phyloP scores from a whole-genome alignment of 164 flowering plant species.

The Echeveria elegans region DNA sequence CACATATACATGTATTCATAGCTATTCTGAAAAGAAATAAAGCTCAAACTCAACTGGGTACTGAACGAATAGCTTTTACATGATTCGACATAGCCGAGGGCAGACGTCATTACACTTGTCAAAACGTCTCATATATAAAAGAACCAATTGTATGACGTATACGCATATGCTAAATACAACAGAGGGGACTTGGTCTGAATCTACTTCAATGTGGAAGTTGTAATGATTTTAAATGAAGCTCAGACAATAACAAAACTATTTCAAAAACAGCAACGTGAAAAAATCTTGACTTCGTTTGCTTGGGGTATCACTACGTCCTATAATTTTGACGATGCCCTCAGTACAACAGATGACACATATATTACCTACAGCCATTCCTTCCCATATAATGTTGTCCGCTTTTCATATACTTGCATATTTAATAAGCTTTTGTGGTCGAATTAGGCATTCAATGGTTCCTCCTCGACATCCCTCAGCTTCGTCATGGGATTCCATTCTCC shows the following conservation, averaged over 20 bases:
- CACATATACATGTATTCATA: too few species aligned
- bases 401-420: not conserved
- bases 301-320: not conserved
- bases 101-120: too few species aligned
- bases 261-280: not conserved
- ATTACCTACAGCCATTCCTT: not conserved
- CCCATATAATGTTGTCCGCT: not conserved
- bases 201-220: not conserved
- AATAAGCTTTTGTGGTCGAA: not conserved
- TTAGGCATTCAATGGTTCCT: not conserved
- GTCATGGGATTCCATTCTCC: slow-evolving; percentile 9
- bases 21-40: too few species aligned
- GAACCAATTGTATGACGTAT: too few species aligned
- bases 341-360: not conserved
- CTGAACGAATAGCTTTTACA: too few species aligned
- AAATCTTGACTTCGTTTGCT: not conserved
- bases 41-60: too few species aligned
- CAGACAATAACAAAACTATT: not conserved
- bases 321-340: not conserved
- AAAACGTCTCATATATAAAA: too few species aligned
- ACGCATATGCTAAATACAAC: too few species aligned
- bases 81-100: too few species aligned
- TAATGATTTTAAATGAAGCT: not conserved
- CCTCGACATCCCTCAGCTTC: not conserved
- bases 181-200: too few species aligned